Conservation (phyloP, 1,139 yeast species). For the Kluyveromyces sp. region DNA sequence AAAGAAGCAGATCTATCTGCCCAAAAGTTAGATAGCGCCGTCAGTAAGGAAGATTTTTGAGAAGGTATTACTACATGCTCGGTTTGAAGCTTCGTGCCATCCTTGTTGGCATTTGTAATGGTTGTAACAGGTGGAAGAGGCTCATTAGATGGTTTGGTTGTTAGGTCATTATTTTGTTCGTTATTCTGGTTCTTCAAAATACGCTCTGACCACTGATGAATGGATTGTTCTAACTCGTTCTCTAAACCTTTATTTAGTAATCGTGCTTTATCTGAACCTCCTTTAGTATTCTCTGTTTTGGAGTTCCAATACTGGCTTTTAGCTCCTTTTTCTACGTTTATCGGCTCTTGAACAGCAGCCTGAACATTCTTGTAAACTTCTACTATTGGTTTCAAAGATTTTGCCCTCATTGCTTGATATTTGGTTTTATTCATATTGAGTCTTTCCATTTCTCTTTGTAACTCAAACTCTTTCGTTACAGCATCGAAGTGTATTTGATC, state of each 20-base stretch:
- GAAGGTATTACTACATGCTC: constrained; percentile 31
- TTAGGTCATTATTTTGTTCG: constrained; percentile 1
- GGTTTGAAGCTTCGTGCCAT: constrained; percentile 13
- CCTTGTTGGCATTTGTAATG: constrained; percentile 20
- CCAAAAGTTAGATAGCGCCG: constrained; percentile 87
- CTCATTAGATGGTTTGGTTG: constrained; percentile 9
- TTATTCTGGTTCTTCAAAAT: constrained; percentile 9
- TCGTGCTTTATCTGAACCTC: background rate
- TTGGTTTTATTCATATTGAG: constrained; percentile 52
- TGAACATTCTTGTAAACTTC: constrained; percentile 85
- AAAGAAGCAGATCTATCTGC: constrained; percentile 93
- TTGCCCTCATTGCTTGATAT: constrained; percentile 65
- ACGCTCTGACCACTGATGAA: constrained; percentile 26
- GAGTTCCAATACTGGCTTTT: background rate
- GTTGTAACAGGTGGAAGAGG: constrained; percentile 18
- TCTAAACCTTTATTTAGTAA: constrained; percentile 19
- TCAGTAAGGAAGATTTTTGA: constrained; percentile 71
- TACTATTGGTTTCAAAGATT: constrained; percentile 77
- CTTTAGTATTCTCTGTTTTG: background rate
- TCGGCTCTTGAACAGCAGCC: constrained; percentile 64
- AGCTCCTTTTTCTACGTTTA: constrained; percentile 27
- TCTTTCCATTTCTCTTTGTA: constrained; percentile 77
- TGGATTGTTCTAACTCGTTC: constrained; percentile 25
- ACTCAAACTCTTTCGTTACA: constrained; percentile 75
- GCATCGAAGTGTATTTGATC: constrained; percentile 77